These are phyloP conservation scores for Trametes maxima DNA, from an alignment of 768 basidiomycete species.

Conservation along the genomic window DNA sequence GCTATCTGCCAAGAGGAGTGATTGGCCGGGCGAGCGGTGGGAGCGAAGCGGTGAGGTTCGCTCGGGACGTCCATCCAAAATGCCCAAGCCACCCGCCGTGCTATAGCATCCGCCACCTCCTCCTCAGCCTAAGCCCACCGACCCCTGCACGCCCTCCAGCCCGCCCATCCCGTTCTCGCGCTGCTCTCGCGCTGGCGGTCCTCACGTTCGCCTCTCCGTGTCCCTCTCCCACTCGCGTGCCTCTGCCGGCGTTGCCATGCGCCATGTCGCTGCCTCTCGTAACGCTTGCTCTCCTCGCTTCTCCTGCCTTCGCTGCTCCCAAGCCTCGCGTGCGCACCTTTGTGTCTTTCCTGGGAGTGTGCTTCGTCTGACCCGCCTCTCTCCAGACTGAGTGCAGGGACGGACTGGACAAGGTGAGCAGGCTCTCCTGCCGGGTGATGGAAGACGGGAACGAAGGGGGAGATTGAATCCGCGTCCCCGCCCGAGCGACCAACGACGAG, in stretches of 20 bases:
- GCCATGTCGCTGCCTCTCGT: neutral
- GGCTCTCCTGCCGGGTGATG: too few relatives aligned
- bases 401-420: conserved; percentile 15
- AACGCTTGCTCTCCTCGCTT: neutral
- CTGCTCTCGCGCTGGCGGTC: too few relatives aligned
- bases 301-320: neutral
- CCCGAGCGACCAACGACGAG: too few relatives aligned
- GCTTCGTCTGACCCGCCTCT: neutral
- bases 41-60: neutral
- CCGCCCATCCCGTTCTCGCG: neutral
- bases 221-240: neutral
- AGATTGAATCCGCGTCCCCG: too few relatives aligned
- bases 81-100: neutral
- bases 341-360: neutral
- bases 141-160: neutral
- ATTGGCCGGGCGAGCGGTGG: conserved; percentile 4
- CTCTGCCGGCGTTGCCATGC: neutral
- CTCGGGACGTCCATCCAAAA: neutral
- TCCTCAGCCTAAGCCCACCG: neutral
- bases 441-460: too few relatives aligned
- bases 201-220: neutral
- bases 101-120: neutral
- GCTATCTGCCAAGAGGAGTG: conserved; percentile 3
- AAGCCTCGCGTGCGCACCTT: conserved; percentile 3
- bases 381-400: conserved; percentile 9